Percentiles rank a stretch among this genome's conserved stretches.
Evolutionary conservation across 306 rosid genomes (phyloP).

Genomic region (Gastrolobium villosum): DNA sequence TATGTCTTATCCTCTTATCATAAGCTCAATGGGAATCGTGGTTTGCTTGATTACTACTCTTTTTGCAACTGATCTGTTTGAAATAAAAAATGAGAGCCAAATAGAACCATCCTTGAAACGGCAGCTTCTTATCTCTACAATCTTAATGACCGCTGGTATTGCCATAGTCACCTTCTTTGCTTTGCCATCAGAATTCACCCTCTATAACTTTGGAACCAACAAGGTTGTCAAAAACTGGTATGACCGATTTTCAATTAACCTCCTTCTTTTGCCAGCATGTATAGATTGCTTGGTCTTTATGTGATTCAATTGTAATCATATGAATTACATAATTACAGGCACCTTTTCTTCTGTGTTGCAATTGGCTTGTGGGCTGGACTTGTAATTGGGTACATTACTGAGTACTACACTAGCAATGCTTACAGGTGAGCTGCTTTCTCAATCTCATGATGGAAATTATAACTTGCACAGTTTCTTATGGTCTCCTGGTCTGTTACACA

Average conservation of each 20-base stretch:
- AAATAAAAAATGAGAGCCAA: conserved; percentile 60
- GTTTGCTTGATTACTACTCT: conserved; percentile 76
- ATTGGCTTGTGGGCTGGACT: conserved; percentile 86
- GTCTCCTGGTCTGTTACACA: conserved; percentile 6
- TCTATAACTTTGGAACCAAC: conserved; percentile 62
- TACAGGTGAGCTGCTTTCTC: conserved; percentile 59
- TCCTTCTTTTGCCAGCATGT: not conserved
- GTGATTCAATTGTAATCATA: conserved; percentile 9
- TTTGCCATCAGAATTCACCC: conserved; percentile 77
- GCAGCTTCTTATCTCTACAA: conserved; percentile 70
- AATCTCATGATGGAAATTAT: not conserved
- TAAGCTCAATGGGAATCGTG: conserved; percentile 77
- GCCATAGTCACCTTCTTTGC: conserved; percentile 66
- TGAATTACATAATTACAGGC: conserved; percentile 55
- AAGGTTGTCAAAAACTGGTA: conserved; percentile 78
- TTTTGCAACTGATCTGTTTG: conserved; percentile 70
- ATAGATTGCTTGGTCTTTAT: not conserved
- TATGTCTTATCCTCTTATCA: conserved; percentile 78
- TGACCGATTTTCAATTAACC: conserved; percentile 2
- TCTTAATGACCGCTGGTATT: conserved; percentile 71
- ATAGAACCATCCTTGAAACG: conserved; percentile 72
- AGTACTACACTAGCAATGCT: conserved; percentile 80
- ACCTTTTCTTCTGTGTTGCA: conserved; percentile 78
- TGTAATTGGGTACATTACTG: conserved; percentile 77
- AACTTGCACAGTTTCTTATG: not conserved